Percentiles rank a stretch among this genome's conserved stretches.
Evolutionary conservation across 1,284 basidiomycete species (phyloP).

Genomic region (Rhodotorula sp.): DNA sequence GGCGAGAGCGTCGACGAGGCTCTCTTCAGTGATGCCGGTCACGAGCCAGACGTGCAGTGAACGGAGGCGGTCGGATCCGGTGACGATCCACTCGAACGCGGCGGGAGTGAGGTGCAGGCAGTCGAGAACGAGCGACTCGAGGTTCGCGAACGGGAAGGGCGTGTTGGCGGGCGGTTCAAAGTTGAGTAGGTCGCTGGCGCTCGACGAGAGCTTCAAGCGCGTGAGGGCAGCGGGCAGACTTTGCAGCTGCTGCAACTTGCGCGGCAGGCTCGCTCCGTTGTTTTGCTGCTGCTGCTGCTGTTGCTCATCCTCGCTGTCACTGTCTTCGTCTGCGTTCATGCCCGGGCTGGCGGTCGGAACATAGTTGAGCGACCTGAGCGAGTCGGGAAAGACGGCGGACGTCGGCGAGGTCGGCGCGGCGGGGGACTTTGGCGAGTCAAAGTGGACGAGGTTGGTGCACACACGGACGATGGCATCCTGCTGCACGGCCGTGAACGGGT

Average conservation of each 20-base stretch:
- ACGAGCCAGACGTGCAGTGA: conserved; percentile 20
- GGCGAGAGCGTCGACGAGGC: background rate
- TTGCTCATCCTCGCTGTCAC: background rate
- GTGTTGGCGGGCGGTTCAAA: background rate
- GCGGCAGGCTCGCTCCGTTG: background rate
- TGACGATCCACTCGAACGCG: conserved; percentile 5
- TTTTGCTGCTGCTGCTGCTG: background rate
- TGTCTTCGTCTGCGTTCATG: background rate
- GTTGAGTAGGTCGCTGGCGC: background rate
- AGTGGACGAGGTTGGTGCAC: background rate
- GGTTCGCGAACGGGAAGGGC: background rate
- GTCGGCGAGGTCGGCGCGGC: background rate
- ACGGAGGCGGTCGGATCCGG: background rate
- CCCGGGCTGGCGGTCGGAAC: background rate
- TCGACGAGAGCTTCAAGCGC: background rate
- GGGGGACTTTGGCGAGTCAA: conserved; percentile 20
- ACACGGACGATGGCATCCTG: conserved; percentile 25
- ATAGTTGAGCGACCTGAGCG: conserved; percentile 8
- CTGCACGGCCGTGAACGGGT: background rate
- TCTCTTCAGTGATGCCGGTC: background rate
- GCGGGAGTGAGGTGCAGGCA: background rate
- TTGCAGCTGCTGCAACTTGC: background rate
- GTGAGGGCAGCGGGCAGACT: background rate
- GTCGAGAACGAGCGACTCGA: conserved; percentile 8
- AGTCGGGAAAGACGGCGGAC: background rate